Base-by-base conservation (phyloP, 805 yeast species). In the Lachancea kluyveri region DNA sequence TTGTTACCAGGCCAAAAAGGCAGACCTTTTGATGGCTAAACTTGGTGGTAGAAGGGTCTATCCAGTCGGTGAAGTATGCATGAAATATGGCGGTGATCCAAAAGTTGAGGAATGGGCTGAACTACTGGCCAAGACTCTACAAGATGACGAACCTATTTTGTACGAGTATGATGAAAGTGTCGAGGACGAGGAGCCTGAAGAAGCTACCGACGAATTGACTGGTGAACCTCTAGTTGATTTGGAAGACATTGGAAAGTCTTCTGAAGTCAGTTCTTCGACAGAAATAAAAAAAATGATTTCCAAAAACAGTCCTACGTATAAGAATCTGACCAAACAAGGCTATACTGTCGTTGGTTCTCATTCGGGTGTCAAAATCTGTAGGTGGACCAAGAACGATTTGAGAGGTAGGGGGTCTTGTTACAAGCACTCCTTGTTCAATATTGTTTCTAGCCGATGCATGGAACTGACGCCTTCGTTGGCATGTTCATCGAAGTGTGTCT, bases 391-490 rank as follows among this genome's bases (percentile, higher is more conserved):
- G 52, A 81, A 92, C 36, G 96, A 96, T 1, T 66, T 87, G 47
- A 71, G 96, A 45, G 95, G 96, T 17, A 73, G 95, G 46, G 96
- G 96, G 2, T 85, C 94, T 3, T 87, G 96, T 62, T 87, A 87
- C 62, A 87, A 87, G 54, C 85, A 72, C 60, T 94, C 96, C 7
- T 80, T 87, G 48, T 87, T 88, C 55, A 96, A 96, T 15, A 87
- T 87, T 46, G 75, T 71, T 39, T 81, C 94, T 2, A 96, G 90
- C 60, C 64, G 90, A 35, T 87, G 96, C 60, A 87, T 87, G 96
- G 96, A 87, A 54, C 76, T 96, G 3, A 87, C 96, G 0, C 96
- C 96, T 1, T 80, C 94, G 1, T 65, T 87, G 37, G 90, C 95
- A 6, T 87, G 96, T 58, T 85, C 96, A 4, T 87, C 87, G 54